phyloP scores from a whole-genome alignment of 306 rosid genomes.

The Lotus japonicus region DNA sequence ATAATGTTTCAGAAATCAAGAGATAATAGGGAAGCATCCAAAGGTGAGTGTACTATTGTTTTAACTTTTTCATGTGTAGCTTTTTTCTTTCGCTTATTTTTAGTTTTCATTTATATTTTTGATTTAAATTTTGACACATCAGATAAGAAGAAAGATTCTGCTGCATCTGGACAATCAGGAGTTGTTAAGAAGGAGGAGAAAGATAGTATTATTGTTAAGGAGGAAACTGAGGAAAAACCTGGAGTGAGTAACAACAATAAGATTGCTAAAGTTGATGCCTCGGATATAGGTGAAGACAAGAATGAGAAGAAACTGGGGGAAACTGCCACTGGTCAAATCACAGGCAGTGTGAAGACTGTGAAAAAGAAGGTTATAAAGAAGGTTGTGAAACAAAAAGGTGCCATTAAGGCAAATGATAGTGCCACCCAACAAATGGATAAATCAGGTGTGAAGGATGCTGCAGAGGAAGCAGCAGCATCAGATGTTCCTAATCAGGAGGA shows the following conservation, averaged over 20 bases:
- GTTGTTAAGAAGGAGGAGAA: conserved; percentile 50
- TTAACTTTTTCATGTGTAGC: background rate
- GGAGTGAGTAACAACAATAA: conserved; percentile 27
- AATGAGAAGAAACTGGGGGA: conserved; percentile 42
- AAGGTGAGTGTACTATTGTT: conserved; percentile 25
- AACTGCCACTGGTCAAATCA: conserved; percentile 39
- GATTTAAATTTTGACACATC: conserved; percentile 32
- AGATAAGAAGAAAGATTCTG: conserved; percentile 50
- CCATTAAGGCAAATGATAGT: conserved; percentile 38
- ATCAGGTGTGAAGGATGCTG: conserved; percentile 38
- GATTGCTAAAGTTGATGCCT: conserved; percentile 35
- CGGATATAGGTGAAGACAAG: conserved; percentile 29
- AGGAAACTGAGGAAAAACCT: conserved; percentile 38
- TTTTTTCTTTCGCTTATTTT: background rate
- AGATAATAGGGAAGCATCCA: conserved; percentile 35
- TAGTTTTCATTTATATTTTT: background rate
- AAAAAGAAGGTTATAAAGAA: conserved; percentile 75
- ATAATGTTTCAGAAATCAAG: conserved; percentile 35
- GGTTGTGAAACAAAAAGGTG: conserved; percentile 76
- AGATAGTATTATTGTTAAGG: conserved; percentile 39
- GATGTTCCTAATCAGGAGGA: conserved; percentile 31
- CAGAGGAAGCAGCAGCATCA: conserved; percentile 34
- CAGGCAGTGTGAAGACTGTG: conserved; percentile 51
- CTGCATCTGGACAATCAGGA: conserved; percentile 37
- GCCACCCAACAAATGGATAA: conserved; percentile 40